Base-by-base conservation (phyloP, 768 basidiomycete species). In the Podaxis sp. region DNA sequence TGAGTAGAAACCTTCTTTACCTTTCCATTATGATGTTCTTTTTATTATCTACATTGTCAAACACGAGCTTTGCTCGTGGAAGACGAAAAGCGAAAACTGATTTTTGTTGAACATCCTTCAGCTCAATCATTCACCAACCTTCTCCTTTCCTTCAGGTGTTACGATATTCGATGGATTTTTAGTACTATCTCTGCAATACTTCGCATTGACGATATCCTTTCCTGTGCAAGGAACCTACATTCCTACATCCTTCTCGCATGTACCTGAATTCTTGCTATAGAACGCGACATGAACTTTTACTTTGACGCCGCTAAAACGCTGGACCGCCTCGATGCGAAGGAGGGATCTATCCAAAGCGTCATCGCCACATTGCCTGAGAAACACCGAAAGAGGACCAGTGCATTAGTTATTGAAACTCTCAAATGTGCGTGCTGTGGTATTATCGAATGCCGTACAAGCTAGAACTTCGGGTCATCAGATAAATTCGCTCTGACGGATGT, bases 1-100 rank as follows among this genome's bases (percentile, higher is more conserved):
- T 70, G 65, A 69, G 66, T 68, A 50, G 38, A 61, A 46, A 28
- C 28, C 50, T 55, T 52, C 21, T 25, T 53, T 57, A 59, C 9
- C 57, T 59, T 44, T n/a, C 55, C 61, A 63, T 38, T 52, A 79
- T 88, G 88, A 89, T 90, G 85, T 68, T 74, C 66, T 67, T 70
- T 65, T 73, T 74, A 76, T 90, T 91, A 92, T 92, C 91, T 92
- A 93, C 91, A 93, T 93, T 92, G 90, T 91, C 91, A 68, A 84
- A 93, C 78, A 61, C 16, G 77, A 79, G 80, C 74, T 71, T 65
- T 64, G 62, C 69, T 75, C 75, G 73, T 74, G 71, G 66, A 66
- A 82, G 87, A 84, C 77, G 88, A 87, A 61, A 62, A 62, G 57
- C 54, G 25, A 44, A 23, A 52, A 66, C 50, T 55, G 63, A 51